These are phyloP conservation scores for Salinomyces thailandicus DNA, from an alignment of 2,329 filamentous ascomycete species.

Conservation along the genomic window DNA sequence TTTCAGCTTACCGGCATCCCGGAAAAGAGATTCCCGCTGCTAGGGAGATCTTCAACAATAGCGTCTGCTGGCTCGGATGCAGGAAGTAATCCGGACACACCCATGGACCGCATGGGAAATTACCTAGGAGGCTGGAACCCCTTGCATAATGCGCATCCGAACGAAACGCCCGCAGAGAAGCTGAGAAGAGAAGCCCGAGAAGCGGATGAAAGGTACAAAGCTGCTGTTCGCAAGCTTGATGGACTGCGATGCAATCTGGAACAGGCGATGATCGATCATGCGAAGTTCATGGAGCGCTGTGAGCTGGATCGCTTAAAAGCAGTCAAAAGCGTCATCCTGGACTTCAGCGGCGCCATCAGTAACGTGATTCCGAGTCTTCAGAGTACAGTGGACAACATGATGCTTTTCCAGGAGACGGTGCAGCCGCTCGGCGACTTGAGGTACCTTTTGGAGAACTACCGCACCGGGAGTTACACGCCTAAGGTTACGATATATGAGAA, in stretches of 20 bases:
- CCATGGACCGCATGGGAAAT: slow-evolving; percentile 61
- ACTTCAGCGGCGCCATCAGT: slow-evolving; percentile 94
- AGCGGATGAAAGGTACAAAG: slow-evolving; percentile 88
- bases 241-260: slow-evolving; percentile 88
- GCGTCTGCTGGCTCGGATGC: slow-evolving; percentile 34
- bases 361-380: slow-evolving; percentile 96
- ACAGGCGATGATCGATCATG: slow-evolving; percentile 82
- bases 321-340: slow-evolving; percentile 93
- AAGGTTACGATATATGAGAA: slow-evolving; percentile 93
- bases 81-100: slow-evolving; percentile 50
- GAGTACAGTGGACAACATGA: slow-evolving; percentile 95
- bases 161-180: slow-evolving; percentile 80
- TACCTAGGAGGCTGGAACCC: slow-evolving; percentile 90
- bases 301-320: slow-evolving; percentile 93
- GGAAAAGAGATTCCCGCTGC: slow-evolving; percentile 63
- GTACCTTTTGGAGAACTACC: slow-evolving; percentile 93
- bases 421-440: slow-evolving; percentile 82
- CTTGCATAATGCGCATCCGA: slow-evolving; percentile 79
- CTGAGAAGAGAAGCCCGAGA: slow-evolving; percentile 82
- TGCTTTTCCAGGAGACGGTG: slow-evolving; percentile 98
- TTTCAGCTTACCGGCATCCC: slow-evolving; percentile 81
- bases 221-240: slow-evolving; percentile 73
- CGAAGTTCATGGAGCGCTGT: slow-evolving; percentile 94
- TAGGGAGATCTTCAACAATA: slow-evolving; percentile 65
- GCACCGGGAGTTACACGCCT: slow-evolving; percentile 84